Evolutionary conservation across 2,329 filamentous ascomycete species (phyloP), one percentile per base, ranked within the genome.

Genomic region (Alternaria sp.): DNA sequence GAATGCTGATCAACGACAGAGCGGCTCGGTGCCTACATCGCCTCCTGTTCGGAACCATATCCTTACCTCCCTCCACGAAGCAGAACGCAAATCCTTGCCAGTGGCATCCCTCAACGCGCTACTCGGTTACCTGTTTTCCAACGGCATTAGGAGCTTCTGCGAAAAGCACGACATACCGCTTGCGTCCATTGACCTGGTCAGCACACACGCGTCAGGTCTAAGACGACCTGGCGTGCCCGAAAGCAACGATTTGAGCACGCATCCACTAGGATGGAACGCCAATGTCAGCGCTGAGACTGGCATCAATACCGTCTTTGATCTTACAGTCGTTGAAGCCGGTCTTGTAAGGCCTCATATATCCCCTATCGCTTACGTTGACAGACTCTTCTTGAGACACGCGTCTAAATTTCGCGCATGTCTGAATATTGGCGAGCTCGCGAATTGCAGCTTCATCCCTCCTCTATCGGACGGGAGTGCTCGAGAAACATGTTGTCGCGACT

Each of bases 391-490:
- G 18, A 84, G 85, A 64, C 85, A 89, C 66, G 83, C 86, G 0
- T 84, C 76, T 4, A 87, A 86, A 73, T 77, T 87, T 8, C 83
- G 87, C 27, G 85, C 84, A 3, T 88, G 86, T 71, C 85, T 89
- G 69, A 88, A 88, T 68, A 88, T 89, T 55, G 85, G 85, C 52
- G 86, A 86, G 32, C 87, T 89, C 43, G 85, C 84, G 30, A 89
- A 86, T 65, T 84, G 89, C 25, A 88, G 84, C 76, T 87, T 88
- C 74, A 85, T 88, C 52, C 85, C 84, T 3, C 82, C 85, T 5
- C 80, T 84, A 52, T 73, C 73, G 30, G 70, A 80, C 20, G 71
- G 79, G 30, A 72, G 78, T 60, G 65, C 75, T 14, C 76, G 79
- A 46, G 63, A 73, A 20, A 81, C 79, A 59, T 83, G 82, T 66